Percentiles rank a stretch among this genome's conserved stretches.
Evolutionary conservation across 2,329 filamentous ascomycete genomes (phyloP).

Genomic region (Aspergillus brasiliensis): DNA sequence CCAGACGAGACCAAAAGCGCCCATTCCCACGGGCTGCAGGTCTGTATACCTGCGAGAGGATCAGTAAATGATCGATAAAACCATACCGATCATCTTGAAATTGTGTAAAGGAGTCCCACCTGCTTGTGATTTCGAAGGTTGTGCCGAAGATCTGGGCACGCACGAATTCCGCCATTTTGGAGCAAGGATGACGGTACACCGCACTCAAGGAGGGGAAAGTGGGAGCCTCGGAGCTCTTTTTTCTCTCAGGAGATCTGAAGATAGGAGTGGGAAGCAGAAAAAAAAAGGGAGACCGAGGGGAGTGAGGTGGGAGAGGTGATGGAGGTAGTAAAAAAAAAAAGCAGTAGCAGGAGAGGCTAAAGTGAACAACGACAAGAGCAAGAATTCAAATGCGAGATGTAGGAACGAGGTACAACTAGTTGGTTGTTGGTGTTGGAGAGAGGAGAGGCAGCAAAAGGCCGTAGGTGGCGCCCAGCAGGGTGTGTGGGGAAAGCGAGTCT

Average conservation of each 20-base stretch:
- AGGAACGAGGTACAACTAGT: slow-evolving; percentile 12
- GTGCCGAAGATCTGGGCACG: slow-evolving; percentile 99
- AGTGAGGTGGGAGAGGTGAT: slow-evolving; percentile 13
- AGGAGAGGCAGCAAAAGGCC: slow-evolving; percentile 22
- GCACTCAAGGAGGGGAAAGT: slow-evolving; percentile 14
- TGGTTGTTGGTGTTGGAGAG: slow-evolving; percentile 6
- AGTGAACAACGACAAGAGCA: slow-evolving; percentile 2
- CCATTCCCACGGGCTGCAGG: slow-evolving; percentile 98
- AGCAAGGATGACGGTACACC: slow-evolving; percentile 18
- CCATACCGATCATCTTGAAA: not conserved
- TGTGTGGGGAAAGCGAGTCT: slow-evolving; percentile 33
- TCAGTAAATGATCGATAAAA: slow-evolving; percentile 24
- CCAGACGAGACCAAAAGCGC: slow-evolving; percentile 97
- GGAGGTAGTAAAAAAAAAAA: slow-evolving; percentile 9
- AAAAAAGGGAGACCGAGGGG: not conserved
- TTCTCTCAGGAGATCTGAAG: not conserved
- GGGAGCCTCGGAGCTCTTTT: not conserved
- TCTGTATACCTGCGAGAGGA: slow-evolving; percentile 77
- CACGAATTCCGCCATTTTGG: slow-evolving; percentile 96
- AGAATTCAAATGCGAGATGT: slow-evolving; percentile 14
- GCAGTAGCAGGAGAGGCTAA: slow-evolving; percentile 1
- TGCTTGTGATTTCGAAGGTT: slow-evolving; percentile 98
- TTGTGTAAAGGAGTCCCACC: slow-evolving; percentile 57
- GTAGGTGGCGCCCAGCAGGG: slow-evolving; percentile 25
- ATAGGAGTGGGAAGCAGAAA: slow-evolving; percentile 9